Evolutionary conservation across 176 grass and related monocot genomes (phyloP), one percentile per base, ranked within the genome.

Genomic region (Bothriochloa decipiens): DNA sequence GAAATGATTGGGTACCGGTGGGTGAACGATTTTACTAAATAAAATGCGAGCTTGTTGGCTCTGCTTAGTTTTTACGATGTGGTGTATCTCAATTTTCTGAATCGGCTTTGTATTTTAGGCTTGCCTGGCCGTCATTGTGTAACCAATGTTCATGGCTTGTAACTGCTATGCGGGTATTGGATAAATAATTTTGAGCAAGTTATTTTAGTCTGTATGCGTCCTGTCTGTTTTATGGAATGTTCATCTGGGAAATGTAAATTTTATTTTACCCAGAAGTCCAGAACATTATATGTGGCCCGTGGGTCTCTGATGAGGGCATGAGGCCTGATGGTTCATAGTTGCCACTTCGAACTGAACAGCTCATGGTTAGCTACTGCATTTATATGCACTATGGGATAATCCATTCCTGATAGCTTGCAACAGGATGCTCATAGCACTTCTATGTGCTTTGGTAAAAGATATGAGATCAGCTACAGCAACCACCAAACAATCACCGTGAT

Each of bases 41-140:
- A 90, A 90, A 90, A 86, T 74, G 85, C 33, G 39, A 75, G 67
- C 74, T 29, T 65, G 27, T 68, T 83, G 81, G 76, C 80, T 80
- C 23, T 69, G 27, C 29, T 3, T 86, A 29, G 57, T 81, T 84
- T 77, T 62, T 80, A 76, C 80, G 72, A 79, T 37, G 75, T 75
- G 65, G 74, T 37, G 75, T 75, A 40, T 47, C 22, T 78, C 47
- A 26, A 25, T 83, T 75, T 45, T 84, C 85, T 70, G n/a, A 65
- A n/a, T 76, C 41, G 79, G 68, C 81, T 84, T 52, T 91, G 89
- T 91, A 91, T 80, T 83, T 18, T 84, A 87, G 47, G 67, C n/a
- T 28, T 43, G 52, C 62, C 9, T 76, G 22, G 50, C 8, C 41
- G 47, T 63, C 28, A 26, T 83, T 87, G 47, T 87, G 75, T 90